A percentile compares a stretch with the other conserved stretches of the same genome.
Evolutionary conservation across 2,329 filamentous ascomycete species (phyloP).

Genomic region (Phialophora chinensis): DNA sequence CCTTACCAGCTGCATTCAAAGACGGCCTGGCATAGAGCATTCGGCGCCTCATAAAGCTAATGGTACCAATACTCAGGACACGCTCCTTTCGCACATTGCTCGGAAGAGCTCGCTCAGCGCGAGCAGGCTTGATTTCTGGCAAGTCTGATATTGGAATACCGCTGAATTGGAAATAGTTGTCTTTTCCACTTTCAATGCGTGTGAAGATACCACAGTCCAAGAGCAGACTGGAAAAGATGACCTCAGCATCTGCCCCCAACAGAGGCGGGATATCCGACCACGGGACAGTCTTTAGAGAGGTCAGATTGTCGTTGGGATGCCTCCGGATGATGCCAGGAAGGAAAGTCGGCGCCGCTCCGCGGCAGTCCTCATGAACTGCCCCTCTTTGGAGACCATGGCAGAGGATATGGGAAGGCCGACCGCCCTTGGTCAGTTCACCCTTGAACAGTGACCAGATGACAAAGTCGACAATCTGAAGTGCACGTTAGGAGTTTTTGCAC

Average conservation of each 20-base stretch:
- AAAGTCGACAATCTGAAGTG: conserved; percentile 73
- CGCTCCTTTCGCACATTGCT: not conserved
- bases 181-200: conserved; percentile 62
- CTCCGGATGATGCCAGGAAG: conserved; percentile 71
- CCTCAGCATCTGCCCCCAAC: conserved; percentile 75
- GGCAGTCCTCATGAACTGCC: conserved; percentile 1
- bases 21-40: conserved; percentile 84
- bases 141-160: conserved; percentile 53
- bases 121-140: not conserved
- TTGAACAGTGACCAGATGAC: conserved; percentile 78
- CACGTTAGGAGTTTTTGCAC: not conserved
- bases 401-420: conserved; percentile 73
- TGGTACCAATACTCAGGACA: conserved; percentile 6
- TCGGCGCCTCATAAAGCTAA: conserved; percentile 73
- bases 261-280: conserved; percentile 79
- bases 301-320: conserved; percentile 73
- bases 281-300: conserved; percentile 68
- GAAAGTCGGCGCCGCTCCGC: conserved; percentile 46
- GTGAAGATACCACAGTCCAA: conserved; percentile 78
- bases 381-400: conserved; percentile 75
- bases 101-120: not conserved
- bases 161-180: conserved; percentile 78
- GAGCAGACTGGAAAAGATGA: conserved; percentile 77
- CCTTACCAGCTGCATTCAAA: conserved; percentile 69
- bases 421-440: conserved; percentile 48